Evolutionary conservation across 2,329 filamentous ascomycete species (phyloP).

Genomic region (Lecanoromycetidae sp.): DNA sequence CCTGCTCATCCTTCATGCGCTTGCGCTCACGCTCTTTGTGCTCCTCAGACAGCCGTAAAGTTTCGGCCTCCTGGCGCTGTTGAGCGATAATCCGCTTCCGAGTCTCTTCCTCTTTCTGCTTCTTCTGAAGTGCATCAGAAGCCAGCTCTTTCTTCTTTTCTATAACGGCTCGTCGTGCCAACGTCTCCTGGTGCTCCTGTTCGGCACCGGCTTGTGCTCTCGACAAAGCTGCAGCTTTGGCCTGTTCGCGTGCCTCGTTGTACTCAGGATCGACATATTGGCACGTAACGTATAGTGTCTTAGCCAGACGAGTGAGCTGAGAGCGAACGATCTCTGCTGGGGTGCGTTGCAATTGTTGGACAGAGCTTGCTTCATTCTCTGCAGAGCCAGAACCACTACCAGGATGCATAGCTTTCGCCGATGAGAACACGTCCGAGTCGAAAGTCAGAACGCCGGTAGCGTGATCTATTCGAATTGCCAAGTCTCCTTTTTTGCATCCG

Average conservation of each 20-base stretch:
- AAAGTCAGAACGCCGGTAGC: conserved; percentile 92
- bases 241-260: conserved; percentile 67
- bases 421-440: conserved; percentile 96
- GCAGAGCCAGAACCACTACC: conserved; percentile 77
- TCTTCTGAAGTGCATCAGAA: conserved; percentile 74
- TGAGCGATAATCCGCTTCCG: conserved; percentile 78
- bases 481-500: conserved; percentile 98
- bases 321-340: conserved; percentile 95
- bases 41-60: conserved; percentile 79
- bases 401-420: conserved; percentile 78
- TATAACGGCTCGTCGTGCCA: conserved; percentile 80
- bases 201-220: conserved; percentile 81
- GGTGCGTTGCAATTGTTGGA: conserved; percentile 93
- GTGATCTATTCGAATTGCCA: conserved; percentile 92
- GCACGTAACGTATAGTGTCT: conserved; percentile 82
- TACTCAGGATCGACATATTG: conserved; percentile 90
- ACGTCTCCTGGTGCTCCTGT: conserved; percentile 74
- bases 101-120: conserved; percentile 84
- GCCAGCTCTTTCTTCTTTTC: conserved; percentile 95
- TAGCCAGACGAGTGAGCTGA: conserved; percentile 81
- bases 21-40: conserved; percentile 81
- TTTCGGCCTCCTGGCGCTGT: conserved; percentile 79
- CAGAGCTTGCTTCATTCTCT: conserved; percentile 68
- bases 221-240: conserved; percentile 65
- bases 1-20: conserved; percentile 73